Conservation (phyloP, 1,139 yeast genomes). For the Wickerhamomyces sp. region DNA sequence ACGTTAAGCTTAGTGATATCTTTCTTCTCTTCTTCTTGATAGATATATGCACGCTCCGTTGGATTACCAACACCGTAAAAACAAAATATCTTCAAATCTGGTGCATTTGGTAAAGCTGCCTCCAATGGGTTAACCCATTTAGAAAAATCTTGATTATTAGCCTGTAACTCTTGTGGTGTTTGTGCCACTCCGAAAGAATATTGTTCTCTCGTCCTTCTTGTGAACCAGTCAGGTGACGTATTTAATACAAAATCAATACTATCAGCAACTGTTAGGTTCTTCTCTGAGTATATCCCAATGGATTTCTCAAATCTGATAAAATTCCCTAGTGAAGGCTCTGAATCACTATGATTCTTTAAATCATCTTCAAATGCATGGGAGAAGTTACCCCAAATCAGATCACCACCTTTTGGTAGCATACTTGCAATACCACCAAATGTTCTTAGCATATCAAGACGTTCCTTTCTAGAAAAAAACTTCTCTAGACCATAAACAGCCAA, state of each 20-base stretch:
- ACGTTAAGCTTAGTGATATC: constrained; percentile 49
- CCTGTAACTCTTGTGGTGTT: constrained; percentile 50
- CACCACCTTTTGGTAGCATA: constrained; percentile 96
- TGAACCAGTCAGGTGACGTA: constrained; percentile 74
- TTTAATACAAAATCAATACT: constrained; percentile 63
- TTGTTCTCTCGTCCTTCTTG: constrained; percentile 55
- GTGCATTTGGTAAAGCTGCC: constrained; percentile 87
- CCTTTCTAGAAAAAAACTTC: constrained; percentile 85
- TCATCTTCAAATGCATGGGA: constrained; percentile 26
- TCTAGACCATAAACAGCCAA: constrained; percentile 93
- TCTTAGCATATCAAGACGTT: constrained; percentile 78
- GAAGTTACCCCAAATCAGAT: constrained; percentile 75
- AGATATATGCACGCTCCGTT: constrained; percentile 88
- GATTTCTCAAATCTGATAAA: constrained; percentile 62
- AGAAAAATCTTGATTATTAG: constrained; percentile 61
- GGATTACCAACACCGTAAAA: constrained; percentile 95
- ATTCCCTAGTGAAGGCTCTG: constrained; percentile 59
- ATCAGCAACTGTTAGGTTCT: constrained; percentile 59
- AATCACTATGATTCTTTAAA: constrained; percentile 28
- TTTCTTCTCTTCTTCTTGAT: constrained; percentile 58
- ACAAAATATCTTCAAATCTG: constrained; percentile 83
- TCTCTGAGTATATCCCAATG: constrained; percentile 36
- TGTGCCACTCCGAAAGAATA: constrained; percentile 78
- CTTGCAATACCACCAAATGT: constrained; percentile 93
- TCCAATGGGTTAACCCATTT: constrained; percentile 95